These are phyloP conservation scores for Rhodotorula sp. DNA, from an alignment of 1,284 basidiomycete species.

Conservation along the genomic window DNA sequence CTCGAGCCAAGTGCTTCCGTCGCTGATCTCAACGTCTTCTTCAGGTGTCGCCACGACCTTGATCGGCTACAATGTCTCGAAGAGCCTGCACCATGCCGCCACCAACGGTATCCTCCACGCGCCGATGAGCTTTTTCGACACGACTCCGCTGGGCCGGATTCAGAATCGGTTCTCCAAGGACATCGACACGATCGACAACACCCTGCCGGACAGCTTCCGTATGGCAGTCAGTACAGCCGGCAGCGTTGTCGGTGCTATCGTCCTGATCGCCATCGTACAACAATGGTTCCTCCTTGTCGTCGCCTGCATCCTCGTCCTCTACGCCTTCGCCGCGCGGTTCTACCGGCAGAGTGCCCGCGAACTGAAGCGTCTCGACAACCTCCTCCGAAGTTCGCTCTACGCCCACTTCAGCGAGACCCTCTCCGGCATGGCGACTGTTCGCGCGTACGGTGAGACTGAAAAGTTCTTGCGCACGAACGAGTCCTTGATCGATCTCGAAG, in stretches of 20 bases:
- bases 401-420: conserved; percentile 87
- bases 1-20: conserved; percentile 26
- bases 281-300: conserved; percentile 74
- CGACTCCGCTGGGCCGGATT: conserved; percentile 77
- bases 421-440: conserved; percentile 76
- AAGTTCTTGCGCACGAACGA: conserved; percentile 71
- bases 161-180: conserved; percentile 59
- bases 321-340: conserved; percentile 61
- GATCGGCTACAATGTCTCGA: conserved; percentile 42
- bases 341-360: conserved; percentile 76
- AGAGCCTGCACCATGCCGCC: conserved; percentile 53
- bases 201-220: conserved; percentile 66
- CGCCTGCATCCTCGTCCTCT: conserved; percentile 57
- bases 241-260: conserved; percentile 68
- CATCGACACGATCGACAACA: conserved; percentile 77
- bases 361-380: conserved; percentile 73
- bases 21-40: too few species aligned
- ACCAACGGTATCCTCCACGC: conserved; percentile 65
- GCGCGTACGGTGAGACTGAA: conserved; percentile 62
- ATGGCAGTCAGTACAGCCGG: conserved; percentile 68
- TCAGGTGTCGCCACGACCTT: conserved; percentile 24
- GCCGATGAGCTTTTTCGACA: conserved; percentile 75
- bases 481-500: conserved; percentile 78
- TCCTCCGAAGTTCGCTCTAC: conserved; percentile 70
- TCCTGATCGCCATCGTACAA: conserved; percentile 56